These are phyloP conservation scores for Psidium guajava DNA, from an alignment of 345 rosid genomes.

Conservation along the genomic window DNA sequence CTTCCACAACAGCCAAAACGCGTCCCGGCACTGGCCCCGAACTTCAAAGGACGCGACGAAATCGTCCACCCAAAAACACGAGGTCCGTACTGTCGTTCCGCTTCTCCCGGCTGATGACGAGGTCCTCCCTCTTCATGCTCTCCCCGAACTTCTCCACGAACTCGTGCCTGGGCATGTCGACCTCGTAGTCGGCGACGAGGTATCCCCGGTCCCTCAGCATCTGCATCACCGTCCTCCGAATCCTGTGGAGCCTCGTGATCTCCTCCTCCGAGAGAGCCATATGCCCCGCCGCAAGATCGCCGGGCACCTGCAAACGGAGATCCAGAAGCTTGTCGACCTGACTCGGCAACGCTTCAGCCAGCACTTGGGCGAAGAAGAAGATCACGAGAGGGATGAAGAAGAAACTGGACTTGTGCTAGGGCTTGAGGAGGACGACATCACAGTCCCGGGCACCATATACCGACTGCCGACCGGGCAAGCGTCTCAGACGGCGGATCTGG, in stretches of 20 bases:
- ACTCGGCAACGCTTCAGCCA: background rate
- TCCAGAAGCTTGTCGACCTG: too few species aligned
- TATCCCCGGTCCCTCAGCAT: slow-evolving; percentile 77
- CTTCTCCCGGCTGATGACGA: slow-evolving; percentile 48
- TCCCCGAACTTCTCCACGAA: slow-evolving; percentile 55
- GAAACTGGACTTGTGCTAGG: too few species aligned
- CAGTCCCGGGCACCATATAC: background rate
- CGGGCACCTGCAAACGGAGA: too few species aligned
- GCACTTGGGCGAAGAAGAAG: background rate
- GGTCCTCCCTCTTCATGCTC: slow-evolving; percentile 86
- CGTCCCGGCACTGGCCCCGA: background rate
- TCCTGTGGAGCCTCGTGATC: slow-evolving; percentile 47
- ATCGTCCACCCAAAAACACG: background rate
- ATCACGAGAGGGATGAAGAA: too few species aligned
- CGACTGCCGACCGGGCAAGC: background rate
- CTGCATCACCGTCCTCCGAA: slow-evolving; percentile 66
- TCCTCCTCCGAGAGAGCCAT: slow-evolving; percentile 67
- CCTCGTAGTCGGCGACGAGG: slow-evolving; percentile 52
- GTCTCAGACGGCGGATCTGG: background rate
- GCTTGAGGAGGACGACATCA: too few species aligned
- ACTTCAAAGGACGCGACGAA: background rate
- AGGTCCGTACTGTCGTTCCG: slow-evolving; percentile 37
- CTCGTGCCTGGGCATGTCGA: slow-evolving; percentile 35
- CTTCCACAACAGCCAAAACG: background rate
- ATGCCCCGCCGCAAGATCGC: background rate